Base-by-base conservation (phyloP, 2,329 filamentous ascomycete genomes). In the Knoxdaviesia capensis region DNA sequence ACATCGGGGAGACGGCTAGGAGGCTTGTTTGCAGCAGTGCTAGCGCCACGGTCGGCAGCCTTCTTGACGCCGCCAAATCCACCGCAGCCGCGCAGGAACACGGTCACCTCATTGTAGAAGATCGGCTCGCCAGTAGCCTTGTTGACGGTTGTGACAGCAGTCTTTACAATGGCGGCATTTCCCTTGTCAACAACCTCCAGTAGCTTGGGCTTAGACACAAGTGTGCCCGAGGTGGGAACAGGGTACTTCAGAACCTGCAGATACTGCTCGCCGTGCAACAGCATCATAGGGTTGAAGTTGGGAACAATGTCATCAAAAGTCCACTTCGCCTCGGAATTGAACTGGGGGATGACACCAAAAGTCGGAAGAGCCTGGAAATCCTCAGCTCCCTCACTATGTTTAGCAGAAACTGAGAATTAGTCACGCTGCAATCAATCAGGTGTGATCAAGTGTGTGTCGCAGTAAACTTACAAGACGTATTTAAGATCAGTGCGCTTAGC, bases 211-310 rank as follows among this genome's bases (percentile, higher is more conserved):
- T 77, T 74, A 44, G 80, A 84, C 51, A 82, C 60, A 40, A 93
- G 77, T 44, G 75, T 78, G 41, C 73, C 86, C 43, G 77, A 71
- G 32, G 87, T 94, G 34, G 88, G 88, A 52, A 96, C 81, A 36
- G 90, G 90, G 65, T 77, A 92, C 60, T 88, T 85, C 56, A 79
- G 77, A 54, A 98, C 73, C 63, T 98, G 90, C 48, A 98, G 83
- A 64, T 87, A 98, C 62, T 98, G 90, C 69, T 98, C 90, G 56
- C 90, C 90, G 65, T 98, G 90, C 29, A 98, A 80, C 41, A 98
- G 76, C 86, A 94, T 94, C 85, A 94, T 94, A 47, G 87, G 88
- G 34, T 76, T 85, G 69, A 94, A 98, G 69, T 96, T 93, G 58
- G 87, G 86, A 31, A 96, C 80, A 47, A 98, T 72, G 44, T 87